phyloP scores from a whole-genome alignment of 2,329 filamentous ascomycete species.

The Aspergillus amoenus region DNA sequence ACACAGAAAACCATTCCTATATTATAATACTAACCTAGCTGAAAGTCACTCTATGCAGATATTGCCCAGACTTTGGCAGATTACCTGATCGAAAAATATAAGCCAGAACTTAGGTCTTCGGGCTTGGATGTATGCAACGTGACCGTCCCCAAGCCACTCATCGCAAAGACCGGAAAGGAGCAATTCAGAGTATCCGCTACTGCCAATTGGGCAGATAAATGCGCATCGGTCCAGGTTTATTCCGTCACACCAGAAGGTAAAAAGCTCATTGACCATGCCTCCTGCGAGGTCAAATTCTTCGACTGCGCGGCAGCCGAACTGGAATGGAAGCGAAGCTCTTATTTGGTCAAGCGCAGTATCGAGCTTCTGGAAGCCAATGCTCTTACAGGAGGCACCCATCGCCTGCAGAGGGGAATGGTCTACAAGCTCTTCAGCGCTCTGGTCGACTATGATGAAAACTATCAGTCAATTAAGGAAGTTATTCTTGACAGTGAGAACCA shows the following conservation, averaged over 20 bases:
- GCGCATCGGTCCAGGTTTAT: slow-evolving; percentile 33
- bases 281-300: slow-evolving; percentile 35
- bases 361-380: slow-evolving; percentile 61
- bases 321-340: slow-evolving; percentile 40
- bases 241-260: slow-evolving; percentile 40
- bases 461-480: slow-evolving; percentile 59
- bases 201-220: slow-evolving; percentile 35
- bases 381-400: slow-evolving; percentile 65
- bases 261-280: slow-evolving; percentile 37
- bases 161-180: slow-evolving; percentile 46
- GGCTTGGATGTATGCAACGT: slow-evolving; percentile 38
- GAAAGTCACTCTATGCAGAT: slow-evolving; percentile 37
- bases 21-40: slow-evolving; percentile 3
- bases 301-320: slow-evolving; percentile 24
- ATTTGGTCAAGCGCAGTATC: slow-evolving; percentile 63
- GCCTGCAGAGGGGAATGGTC: slow-evolving; percentile 71
- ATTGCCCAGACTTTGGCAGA: slow-evolving; percentile 38
- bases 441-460: slow-evolving; percentile 57
- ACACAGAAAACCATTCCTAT: not conserved
- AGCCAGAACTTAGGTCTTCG: slow-evolving; percentile 29
- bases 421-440: slow-evolving; percentile 70
- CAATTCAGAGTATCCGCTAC: slow-evolving; percentile 38
- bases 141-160: slow-evolving; percentile 54
- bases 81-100: slow-evolving; percentile 34
- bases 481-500: slow-evolving; percentile 57